A percentile compares a stretch with the other conserved stretches of the same genome.
Evolutionary conservation across 2,329 filamentous ascomycete species (phyloP).

Genomic region (Monosporascus sp.): DNA sequence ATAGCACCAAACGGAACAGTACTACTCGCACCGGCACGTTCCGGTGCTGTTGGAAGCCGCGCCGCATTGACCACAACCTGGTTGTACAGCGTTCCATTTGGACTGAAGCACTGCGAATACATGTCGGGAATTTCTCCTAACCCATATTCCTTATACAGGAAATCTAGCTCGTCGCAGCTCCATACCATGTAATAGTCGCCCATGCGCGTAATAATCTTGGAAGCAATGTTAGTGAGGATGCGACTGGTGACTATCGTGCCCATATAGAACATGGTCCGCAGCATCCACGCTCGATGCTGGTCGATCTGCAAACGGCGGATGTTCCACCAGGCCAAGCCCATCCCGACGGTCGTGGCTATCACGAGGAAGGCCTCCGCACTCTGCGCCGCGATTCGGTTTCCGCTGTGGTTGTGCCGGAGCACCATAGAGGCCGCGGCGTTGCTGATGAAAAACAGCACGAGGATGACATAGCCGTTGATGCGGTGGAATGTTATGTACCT

Average conservation of each 20-base stretch:
- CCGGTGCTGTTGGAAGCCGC: too few species aligned
- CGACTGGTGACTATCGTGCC: slow-evolving; percentile 47
- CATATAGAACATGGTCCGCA: slow-evolving; percentile 39
- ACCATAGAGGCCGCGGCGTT: slow-evolving; percentile 50
- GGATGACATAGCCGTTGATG: slow-evolving; percentile 45
- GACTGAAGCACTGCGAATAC: too few species aligned
- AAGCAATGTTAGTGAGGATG: slow-evolving; percentile 38
- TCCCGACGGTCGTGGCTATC: slow-evolving; percentile 36
- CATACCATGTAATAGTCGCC: slow-evolving; percentile 16
- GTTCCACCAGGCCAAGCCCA: slow-evolving; percentile 46
- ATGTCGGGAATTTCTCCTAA: too few species aligned
- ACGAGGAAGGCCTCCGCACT: slow-evolving; percentile 35
- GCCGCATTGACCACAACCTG: too few species aligned
- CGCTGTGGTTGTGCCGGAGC: slow-evolving; percentile 45
- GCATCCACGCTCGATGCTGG: slow-evolving; percentile 60
- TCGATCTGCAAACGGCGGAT: slow-evolving; percentile 57
- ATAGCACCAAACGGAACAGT: too few species aligned
- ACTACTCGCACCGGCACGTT: too few species aligned
- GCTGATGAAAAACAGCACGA: slow-evolving; percentile 40
- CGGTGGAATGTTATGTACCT: too few species aligned
- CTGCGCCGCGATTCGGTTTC: slow-evolving; percentile 42
- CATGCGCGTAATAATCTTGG: slow-evolving; percentile 12
- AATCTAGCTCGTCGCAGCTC: too few species aligned
- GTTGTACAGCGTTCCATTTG: too few species aligned
- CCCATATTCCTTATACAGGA: too few species aligned